Conservation (phyloP, 805 yeast species). For the Candida argentea region DNA sequence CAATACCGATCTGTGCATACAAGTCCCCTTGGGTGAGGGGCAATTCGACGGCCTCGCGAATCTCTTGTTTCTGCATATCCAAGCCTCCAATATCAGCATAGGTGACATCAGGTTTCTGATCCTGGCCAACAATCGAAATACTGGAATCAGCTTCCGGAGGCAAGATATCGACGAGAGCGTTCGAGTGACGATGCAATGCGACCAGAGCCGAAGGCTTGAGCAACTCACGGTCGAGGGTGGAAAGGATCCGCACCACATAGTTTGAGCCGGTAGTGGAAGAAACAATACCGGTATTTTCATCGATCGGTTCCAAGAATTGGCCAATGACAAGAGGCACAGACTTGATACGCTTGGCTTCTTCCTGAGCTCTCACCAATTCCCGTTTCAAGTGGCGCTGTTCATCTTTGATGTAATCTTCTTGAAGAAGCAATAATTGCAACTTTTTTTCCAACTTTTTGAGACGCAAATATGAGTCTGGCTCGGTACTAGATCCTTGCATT, state of each 20-base stretch:
- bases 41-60: constrained; percentile 95
- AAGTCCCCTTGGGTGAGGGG: constrained; percentile 94
- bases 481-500: constrained; percentile 10
- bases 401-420: constrained; percentile 95
- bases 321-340: constrained; percentile 98
- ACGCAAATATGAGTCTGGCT: constrained; percentile 66
- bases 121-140: constrained; percentile 88
- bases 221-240: constrained; percentile 90
- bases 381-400: constrained; percentile 95
- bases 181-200: constrained; percentile 96
- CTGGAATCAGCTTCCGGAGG: constrained; percentile 99
- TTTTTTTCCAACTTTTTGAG: constrained; percentile 87
- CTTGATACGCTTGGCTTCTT: constrained; percentile 94
- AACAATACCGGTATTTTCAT: constrained; percentile 92
- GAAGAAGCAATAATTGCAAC: constrained; percentile 70
- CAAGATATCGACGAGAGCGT: constrained; percentile 90
- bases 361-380: constrained; percentile 93
- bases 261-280: constrained; percentile 97
- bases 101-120: constrained; percentile 85
- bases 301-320: constrained; percentile 95
- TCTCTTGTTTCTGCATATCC: constrained; percentile 98
- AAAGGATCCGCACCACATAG: constrained; percentile 88
- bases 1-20: constrained; percentile 95
- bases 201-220: constrained; percentile 93
- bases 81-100: constrained; percentile 98